Evolutionary conservation across 2,329 filamentous ascomycete genomes (phyloP).

Genomic region (Neofusicoccum sp.): DNA sequence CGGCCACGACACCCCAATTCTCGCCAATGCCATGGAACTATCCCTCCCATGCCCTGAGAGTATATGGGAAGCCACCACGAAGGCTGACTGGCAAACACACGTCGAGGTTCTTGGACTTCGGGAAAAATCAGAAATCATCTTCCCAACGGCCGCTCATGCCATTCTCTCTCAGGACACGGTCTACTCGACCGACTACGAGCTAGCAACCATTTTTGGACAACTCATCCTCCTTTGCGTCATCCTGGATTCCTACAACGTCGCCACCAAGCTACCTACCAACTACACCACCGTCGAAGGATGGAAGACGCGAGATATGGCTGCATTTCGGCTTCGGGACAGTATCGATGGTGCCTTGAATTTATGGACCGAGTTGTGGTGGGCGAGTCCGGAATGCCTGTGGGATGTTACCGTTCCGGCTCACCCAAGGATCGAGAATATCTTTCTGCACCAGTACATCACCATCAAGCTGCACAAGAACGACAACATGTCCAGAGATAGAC

Average conservation of each 20-base stretch:
- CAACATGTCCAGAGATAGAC: background rate
- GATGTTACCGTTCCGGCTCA: background rate
- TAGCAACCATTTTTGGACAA: slow-evolving; percentile 17
- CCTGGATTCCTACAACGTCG: slow-evolving; percentile 11
- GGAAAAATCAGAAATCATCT: slow-evolving; percentile 12
- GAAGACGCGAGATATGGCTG: slow-evolving; percentile 8
- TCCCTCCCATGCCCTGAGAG: slow-evolving; percentile 14
- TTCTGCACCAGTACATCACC: slow-evolving; percentile 15
- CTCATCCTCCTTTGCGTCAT: slow-evolving; percentile 21
- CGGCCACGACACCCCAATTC: background rate
- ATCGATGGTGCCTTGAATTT: slow-evolving; percentile 8
- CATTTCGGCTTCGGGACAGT: background rate
- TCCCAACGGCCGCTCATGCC: slow-evolving; percentile 16
- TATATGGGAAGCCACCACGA: slow-evolving; percentile 15
- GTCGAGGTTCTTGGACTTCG: background rate
- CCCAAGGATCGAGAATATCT: slow-evolving; percentile 3
- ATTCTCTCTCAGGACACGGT: slow-evolving; percentile 17
- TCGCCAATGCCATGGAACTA: background rate
- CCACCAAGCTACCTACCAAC: background rate
- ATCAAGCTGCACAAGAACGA: slow-evolving; percentile 5
- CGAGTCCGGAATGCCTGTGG: slow-evolving; percentile 11
- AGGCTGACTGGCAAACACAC: background rate
- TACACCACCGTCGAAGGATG: slow-evolving; percentile 10
- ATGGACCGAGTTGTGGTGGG: slow-evolving; percentile 20
- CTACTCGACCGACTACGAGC: slow-evolving; percentile 18